phyloP scores from a whole-genome alignment of 257 asterid species.

The Verbascum thapsus region DNA sequence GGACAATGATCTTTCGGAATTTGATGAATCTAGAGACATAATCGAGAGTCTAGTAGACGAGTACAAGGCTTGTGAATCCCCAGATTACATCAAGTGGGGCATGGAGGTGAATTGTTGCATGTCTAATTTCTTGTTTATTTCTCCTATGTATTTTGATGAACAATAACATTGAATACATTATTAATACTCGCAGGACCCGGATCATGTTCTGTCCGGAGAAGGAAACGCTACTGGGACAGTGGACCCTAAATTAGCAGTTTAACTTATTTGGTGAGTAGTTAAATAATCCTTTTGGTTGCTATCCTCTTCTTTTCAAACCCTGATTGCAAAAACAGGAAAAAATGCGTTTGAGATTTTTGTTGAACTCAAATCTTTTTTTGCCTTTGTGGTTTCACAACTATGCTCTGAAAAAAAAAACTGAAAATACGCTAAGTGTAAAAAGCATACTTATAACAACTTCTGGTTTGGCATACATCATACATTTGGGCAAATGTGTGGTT shows the following conservation, averaged over 20 bases:
- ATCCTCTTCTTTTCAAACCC: too few species aligned
- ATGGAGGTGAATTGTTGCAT: constrained; percentile 65
- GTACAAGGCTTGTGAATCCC: constrained; percentile 99
- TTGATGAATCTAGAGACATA: constrained; percentile 98
- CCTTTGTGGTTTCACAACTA: too few species aligned
- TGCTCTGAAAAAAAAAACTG: too few species aligned
- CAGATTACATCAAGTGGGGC: constrained; percentile 99
- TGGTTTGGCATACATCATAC: too few species aligned
- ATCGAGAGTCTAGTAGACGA: constrained; percentile 95
- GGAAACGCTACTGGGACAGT: constrained; percentile 81
- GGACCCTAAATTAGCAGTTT: constrained; percentile 59
- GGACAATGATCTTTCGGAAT: constrained; percentile 98
- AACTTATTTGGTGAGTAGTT: constrained; percentile 34
- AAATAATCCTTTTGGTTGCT: too few species aligned
- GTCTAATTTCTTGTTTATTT: too few species aligned
- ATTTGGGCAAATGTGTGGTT: too few species aligned
- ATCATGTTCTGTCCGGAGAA: constrained; percentile 69
- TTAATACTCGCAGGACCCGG: constrained; percentile 65
- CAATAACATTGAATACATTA: background rate
- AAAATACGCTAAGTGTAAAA: too few species aligned
- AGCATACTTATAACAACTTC: too few species aligned
- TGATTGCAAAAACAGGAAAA: too few species aligned
- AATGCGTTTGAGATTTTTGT: too few species aligned
- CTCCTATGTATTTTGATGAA: background rate
- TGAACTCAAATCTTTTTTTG: too few species aligned